A percentile compares a stretch with the other conserved stretches of the same genome.
Evolutionary conservation across 345 rosid species (phyloP).

Genomic region (Rhodomyrtus tomentosa): DNA sequence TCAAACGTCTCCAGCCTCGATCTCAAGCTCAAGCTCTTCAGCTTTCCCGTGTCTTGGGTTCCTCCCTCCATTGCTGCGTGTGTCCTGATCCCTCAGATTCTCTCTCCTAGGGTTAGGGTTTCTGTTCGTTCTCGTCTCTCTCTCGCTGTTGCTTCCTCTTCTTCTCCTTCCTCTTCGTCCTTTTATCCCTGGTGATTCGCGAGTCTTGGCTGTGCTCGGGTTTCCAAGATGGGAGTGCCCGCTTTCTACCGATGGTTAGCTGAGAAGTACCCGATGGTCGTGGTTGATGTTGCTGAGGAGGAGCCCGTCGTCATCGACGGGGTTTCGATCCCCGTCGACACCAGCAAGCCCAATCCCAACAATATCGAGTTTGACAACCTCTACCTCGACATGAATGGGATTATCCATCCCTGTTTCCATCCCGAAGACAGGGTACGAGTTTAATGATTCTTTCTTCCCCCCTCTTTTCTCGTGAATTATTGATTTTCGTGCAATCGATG

Average conservation of each 20-base stretch:
- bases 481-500: no score
- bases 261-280: constrained; percentile 69
- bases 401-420: constrained; percentile 95
- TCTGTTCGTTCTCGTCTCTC: background rate
- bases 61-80: background rate
- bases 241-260: constrained; percentile 92
- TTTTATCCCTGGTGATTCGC: background rate
- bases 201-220: background rate
- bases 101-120: background rate
- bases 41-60: background rate
- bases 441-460: background rate
- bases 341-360: constrained; percentile 79
- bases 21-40: background rate
- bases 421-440: constrained; percentile 75
- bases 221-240: constrained; percentile 70
- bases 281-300: constrained; percentile 82
- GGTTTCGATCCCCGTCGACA: constrained; percentile 60
- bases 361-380: constrained; percentile 74
- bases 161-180: background rate
- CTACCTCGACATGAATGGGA: constrained; percentile 98
- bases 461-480: background rate
- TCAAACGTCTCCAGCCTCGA: background rate
- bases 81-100: background rate
- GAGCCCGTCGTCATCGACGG: constrained; percentile 57
- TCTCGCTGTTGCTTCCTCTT: background rate